A percentile compares a stretch with the other conserved stretches of the same genome.
phyloP scores from a whole-genome alignment of 495 filamentous ascomycete species.

The Neurospora pannonica region DNA sequence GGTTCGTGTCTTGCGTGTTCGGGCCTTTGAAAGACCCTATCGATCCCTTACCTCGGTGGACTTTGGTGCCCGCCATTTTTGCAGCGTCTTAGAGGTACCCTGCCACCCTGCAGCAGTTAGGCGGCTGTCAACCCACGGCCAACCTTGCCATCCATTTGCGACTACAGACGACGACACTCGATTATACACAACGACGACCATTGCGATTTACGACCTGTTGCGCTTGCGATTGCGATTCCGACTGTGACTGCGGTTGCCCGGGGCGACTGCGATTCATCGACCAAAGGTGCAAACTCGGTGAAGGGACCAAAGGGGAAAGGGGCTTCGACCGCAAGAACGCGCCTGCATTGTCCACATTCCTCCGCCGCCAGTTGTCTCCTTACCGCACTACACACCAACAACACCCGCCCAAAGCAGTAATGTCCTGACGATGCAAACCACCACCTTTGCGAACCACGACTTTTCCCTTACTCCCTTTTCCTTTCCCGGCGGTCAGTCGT shows the following conservation, averaged over 20 bases:
- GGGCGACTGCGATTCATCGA: neutral
- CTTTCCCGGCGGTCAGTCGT: conserved; percentile 28
- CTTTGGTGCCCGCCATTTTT: neutral
- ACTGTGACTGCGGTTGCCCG: neutral
- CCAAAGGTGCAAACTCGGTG: neutral
- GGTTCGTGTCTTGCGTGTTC: neutral
- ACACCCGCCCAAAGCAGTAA: conserved; percentile 9
- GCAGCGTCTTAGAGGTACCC: neutral
- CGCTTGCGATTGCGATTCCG: neutral
- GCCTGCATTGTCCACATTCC: conserved; percentile 21
- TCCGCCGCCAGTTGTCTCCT: conserved; percentile 3
- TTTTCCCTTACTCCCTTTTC: conserved; percentile 26
- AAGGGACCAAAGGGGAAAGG: neutral
- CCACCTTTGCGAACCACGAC: conserved; percentile 24
- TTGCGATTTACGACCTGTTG: neutral
- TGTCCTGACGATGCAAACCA: conserved; percentile 34
- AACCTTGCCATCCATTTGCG: neutral
- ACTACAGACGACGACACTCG: neutral
- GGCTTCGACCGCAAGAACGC: conserved; percentile 11
- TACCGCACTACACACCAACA: conserved; percentile 1
- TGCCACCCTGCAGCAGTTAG: neutral
- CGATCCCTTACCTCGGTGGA: neutral
- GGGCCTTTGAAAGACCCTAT: neutral
- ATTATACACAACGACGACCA: neutral
- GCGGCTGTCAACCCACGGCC: neutral